Conservation (phyloP, 139 green algal genomes). For the Chlorella sorokiniana region DNA sequence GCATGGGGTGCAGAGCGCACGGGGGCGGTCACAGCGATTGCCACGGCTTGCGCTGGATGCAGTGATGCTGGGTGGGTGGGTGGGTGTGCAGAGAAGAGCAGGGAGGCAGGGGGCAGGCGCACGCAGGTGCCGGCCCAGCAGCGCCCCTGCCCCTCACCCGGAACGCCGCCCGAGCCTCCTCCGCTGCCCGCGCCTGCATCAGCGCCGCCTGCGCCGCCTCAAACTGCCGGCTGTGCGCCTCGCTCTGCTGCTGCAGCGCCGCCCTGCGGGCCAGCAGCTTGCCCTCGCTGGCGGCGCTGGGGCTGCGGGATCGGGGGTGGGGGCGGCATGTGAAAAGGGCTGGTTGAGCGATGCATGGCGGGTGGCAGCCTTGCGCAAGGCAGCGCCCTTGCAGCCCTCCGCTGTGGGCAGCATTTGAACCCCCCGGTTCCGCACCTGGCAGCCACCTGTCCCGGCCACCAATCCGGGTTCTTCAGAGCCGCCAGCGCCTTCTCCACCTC, state of each 20-base stretch:
- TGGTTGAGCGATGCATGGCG: not conserved
- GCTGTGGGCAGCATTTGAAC: not conserved
- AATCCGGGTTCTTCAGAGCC: constrained; percentile 36
- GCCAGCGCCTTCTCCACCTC: constrained; percentile 72
- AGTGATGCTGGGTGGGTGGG: not conserved
- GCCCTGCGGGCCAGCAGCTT: constrained; percentile 47
- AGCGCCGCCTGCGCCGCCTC: constrained; percentile 67
- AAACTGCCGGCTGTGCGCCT: constrained; percentile 57
- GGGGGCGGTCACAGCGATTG: too few relatives aligned
- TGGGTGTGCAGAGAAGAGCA: not conserved
- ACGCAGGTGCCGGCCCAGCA: not conserved
- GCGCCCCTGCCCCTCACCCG: too few relatives aligned
- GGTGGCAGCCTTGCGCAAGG: not conserved
- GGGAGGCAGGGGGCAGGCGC: not conserved
- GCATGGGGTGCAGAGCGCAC: constrained; percentile 37
- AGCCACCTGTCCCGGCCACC: constrained; percentile 20
- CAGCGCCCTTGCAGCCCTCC: not conserved
- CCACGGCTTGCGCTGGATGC: too few relatives aligned
- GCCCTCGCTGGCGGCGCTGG: constrained; percentile 32
- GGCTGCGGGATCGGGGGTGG: not conserved
- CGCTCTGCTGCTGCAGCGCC: constrained; percentile 47
- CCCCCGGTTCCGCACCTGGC: not conserved
- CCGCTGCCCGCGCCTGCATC: constrained; percentile 67
- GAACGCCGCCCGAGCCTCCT: constrained; percentile 65
- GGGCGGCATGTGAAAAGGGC: not conserved